A percentile compares a stretch with the other conserved stretches of the same genome.
These are phyloP conservation scores for Barnettozyma siamensis DNA, from an alignment of 805 yeast species.

Conservation along the genomic window DNA sequence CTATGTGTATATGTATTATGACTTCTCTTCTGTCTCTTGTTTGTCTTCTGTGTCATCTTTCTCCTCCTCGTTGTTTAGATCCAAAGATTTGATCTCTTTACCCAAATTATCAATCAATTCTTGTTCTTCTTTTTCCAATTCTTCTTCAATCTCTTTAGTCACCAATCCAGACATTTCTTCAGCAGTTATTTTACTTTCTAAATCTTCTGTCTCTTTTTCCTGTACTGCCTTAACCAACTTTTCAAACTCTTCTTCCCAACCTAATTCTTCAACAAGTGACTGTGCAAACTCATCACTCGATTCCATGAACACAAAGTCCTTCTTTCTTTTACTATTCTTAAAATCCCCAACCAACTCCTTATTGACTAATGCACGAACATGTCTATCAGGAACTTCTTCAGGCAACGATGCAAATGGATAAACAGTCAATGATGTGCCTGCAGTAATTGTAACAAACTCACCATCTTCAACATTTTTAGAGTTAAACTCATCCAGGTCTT, in stretches of 20 bases:
- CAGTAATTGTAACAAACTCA: constrained; percentile 71
- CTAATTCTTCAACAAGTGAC: constrained; percentile 45
- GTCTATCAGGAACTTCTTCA: constrained; percentile 43
- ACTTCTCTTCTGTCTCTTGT: background rate
- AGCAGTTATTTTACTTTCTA: constrained; percentile 7
- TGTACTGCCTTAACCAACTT: constrained; percentile 29
- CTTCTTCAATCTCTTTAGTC: constrained; percentile 23
- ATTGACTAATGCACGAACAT: constrained; percentile 64
- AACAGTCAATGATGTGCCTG: constrained; percentile 89
- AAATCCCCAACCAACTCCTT: constrained; percentile 76
- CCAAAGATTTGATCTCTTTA: constrained; percentile 2
- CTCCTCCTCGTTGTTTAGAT: background rate
- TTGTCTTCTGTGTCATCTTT: background rate
- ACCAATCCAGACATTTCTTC: constrained; percentile 25
- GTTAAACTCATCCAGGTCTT: constrained; percentile 29
- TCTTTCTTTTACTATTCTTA: constrained; percentile 40
- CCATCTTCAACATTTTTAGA: constrained; percentile 27
- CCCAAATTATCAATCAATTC: constrained; percentile 1
- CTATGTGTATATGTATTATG: no score
- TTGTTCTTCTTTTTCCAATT: constrained; percentile 12
- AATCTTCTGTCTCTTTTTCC: constrained; percentile 24
- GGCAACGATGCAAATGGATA: constrained; percentile 89
- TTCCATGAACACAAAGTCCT: constrained; percentile 57
- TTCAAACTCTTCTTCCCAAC: constrained; percentile 58
- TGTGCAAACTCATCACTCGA: constrained; percentile 65